A percentile compares a stretch with the other conserved stretches of the same genome.
These are phyloP conservation scores for Ophiostoma australiae DNA, from an alignment of 2,329 filamentous ascomycete genomes.

Conservation along the genomic window DNA sequence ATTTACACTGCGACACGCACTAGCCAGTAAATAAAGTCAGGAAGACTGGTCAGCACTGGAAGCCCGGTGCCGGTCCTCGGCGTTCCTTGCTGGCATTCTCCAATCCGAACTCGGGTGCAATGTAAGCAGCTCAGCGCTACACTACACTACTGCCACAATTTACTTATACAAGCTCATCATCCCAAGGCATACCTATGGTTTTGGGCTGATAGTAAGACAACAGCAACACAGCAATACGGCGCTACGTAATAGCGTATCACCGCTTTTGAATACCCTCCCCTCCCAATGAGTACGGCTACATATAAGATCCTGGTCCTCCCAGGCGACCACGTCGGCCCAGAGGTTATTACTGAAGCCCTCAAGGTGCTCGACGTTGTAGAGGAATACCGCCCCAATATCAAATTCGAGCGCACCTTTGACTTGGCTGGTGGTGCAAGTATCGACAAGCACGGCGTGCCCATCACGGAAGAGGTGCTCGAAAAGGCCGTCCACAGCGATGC, in stretches of 20 bases:
- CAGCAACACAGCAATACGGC: not conserved
- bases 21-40: not conserved
- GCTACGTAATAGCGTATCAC: not conserved
- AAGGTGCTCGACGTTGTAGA: slow-evolving; percentile 43
- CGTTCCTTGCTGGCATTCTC: not conserved
- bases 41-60: not conserved
- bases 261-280: not conserved
- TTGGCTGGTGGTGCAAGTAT: slow-evolving; percentile 39
- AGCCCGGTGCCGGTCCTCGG: not conserved
- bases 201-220: not conserved
- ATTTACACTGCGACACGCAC: not conserved
- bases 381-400: slow-evolving; percentile 31
- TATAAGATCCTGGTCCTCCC: slow-evolving; percentile 42
- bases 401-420: slow-evolving; percentile 31
- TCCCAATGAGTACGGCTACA: slow-evolving; percentile 16
- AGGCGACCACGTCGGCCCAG: slow-evolving; percentile 45
- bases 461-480: slow-evolving; percentile 42
- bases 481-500: slow-evolving; percentile 41
- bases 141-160: not conserved
- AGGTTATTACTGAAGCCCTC: slow-evolving; percentile 44
- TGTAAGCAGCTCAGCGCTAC: not conserved
- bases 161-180: not conserved
- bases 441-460: slow-evolving; percentile 41
- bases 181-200: not conserved
- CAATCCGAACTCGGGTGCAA: slow-evolving; percentile 19